Conservation (phyloP, 495 filamentous ascomycete genomes). For the Penicillium dipodomyicola region DNA sequence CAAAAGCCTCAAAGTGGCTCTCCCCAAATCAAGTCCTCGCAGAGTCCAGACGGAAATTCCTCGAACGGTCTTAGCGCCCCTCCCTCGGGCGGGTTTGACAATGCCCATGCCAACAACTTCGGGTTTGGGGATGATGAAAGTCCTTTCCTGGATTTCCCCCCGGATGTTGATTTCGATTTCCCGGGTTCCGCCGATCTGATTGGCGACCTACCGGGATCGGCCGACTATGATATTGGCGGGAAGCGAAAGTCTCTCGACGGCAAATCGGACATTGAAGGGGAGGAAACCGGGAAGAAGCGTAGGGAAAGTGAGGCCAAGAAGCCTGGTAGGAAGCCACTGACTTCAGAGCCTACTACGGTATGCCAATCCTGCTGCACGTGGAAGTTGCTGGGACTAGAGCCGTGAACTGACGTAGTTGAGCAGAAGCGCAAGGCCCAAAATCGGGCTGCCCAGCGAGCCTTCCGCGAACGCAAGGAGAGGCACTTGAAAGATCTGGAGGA, state of each 20-base stretch:
- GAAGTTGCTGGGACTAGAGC: not conserved
- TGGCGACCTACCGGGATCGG: slow-evolving; percentile 65
- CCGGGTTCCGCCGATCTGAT: slow-evolving; percentile 63
- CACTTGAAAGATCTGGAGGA: slow-evolving; percentile 94
- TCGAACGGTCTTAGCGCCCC: slow-evolving; percentile 44
- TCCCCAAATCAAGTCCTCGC: slow-evolving; percentile 27
- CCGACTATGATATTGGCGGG: slow-evolving; percentile 55
- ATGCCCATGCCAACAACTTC: slow-evolving; percentile 42
- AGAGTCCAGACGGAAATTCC: slow-evolving; percentile 37
- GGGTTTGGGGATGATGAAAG: slow-evolving; percentile 62
- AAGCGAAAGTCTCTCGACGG: slow-evolving; percentile 79
- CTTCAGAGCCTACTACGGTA: slow-evolving; percentile 93
- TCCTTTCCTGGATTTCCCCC: slow-evolving; percentile 78
- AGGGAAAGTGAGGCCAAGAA: slow-evolving; percentile 87
- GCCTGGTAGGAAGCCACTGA: slow-evolving; percentile 93
- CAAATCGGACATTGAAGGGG: slow-evolving; percentile 64
- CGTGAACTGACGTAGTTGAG: slow-evolving; percentile 42
- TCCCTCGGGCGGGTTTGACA: slow-evolving; percentile 52
- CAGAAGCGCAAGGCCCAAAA: slow-evolving; percentile 99
- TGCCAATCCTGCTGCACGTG: slow-evolving; percentile 30
- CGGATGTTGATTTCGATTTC: slow-evolving; percentile 70
- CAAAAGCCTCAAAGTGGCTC: slow-evolving; percentile 31
- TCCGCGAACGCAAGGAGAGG: slow-evolving; percentile 97
- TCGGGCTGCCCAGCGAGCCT: slow-evolving; percentile 91
- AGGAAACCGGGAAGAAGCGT: slow-evolving; percentile 70